Evolutionary conservation across 345 rosid species (phyloP).

Genomic region (Aquilaria sinensis): DNA sequence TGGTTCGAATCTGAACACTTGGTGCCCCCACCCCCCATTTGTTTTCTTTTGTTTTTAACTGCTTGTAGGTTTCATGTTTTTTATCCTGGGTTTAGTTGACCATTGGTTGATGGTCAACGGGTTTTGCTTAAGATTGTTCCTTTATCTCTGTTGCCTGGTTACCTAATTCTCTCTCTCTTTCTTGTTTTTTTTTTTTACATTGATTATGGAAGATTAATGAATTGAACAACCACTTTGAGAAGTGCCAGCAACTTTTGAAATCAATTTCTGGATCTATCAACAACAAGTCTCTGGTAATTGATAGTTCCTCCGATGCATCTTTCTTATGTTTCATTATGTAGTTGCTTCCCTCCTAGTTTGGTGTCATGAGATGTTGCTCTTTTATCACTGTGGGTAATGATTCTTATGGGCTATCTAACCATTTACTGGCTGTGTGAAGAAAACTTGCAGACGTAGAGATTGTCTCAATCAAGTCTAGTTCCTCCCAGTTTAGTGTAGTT

Average conservation of each 20-base stretch:
- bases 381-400: not conserved
- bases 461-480: not conserved
- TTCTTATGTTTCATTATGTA: conserved; percentile 3
- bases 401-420: not conserved
- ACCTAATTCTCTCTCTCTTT: not conserved
- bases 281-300: conserved; percentile 55
- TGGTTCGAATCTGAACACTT: conserved; percentile 32
- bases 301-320: not conserved
- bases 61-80: not conserved
- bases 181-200: not conserved
- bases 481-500: too few relatives aligned
- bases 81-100: not conserved
- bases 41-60: not conserved
- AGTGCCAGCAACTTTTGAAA: conserved; percentile 83
- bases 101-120: not conserved
- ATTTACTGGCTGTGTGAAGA: not conserved
- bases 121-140: not conserved
- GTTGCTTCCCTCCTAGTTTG: not conserved
- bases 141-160: not conserved
- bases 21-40: too few relatives aligned
- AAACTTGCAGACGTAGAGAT: not conserved
- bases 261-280: conserved; percentile 65
- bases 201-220: conserved; percentile 46
- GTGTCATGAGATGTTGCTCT: not conserved
- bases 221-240: conserved; percentile 71